Percentiles rank a stretch among this genome's conserved stretches.
Evolutionary conservation across 305 asterid genomes (phyloP).

Genomic region (Fraxinus floribunda): DNA sequence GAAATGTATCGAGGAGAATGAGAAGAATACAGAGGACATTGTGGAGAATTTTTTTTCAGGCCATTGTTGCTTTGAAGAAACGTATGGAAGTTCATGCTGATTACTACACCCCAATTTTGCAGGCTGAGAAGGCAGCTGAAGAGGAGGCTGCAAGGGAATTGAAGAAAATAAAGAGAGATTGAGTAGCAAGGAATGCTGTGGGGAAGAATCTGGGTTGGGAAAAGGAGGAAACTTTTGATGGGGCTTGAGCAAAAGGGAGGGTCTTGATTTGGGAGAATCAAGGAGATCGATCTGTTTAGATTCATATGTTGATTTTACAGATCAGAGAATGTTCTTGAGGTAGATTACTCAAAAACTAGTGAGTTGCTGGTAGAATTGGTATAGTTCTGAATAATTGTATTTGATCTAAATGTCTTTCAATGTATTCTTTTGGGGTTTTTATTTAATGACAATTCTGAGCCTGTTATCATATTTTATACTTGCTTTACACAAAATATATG

Average conservation of each 20-base stretch:
- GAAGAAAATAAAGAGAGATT: constrained; percentile 36
- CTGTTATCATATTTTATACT: not conserved
- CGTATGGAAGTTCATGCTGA: constrained; percentile 78
- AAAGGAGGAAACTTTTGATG: not conserved
- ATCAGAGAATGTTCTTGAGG: constrained; percentile 10
- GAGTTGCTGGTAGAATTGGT: not conserved
- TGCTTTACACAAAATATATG: not conserved
- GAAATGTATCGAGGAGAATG: constrained; percentile 72
- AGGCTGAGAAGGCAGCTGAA: constrained; percentile 61
- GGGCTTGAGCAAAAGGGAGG: constrained; percentile 8
- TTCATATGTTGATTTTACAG: not conserved
- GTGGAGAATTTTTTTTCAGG: constrained; percentile 61
- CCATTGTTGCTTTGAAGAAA: constrained; percentile 51
- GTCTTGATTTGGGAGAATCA: constrained; percentile 12
- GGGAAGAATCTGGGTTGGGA: not conserved
- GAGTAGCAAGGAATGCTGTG: constrained; percentile 12
- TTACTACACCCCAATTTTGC: constrained; percentile 56
- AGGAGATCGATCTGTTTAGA: not conserved
- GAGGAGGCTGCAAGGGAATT: constrained; percentile 38
- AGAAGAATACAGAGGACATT: constrained; percentile 53
- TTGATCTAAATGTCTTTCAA: not conserved
- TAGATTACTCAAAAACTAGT: not conserved
- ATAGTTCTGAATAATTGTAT: constrained; percentile 17
- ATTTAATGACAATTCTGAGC: not conserved
- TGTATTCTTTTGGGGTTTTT: not conserved